These are phyloP conservation scores for Triticum urartu DNA, from an alignment of 176 grass and related monocot species.

Conservation along the genomic window DNA sequence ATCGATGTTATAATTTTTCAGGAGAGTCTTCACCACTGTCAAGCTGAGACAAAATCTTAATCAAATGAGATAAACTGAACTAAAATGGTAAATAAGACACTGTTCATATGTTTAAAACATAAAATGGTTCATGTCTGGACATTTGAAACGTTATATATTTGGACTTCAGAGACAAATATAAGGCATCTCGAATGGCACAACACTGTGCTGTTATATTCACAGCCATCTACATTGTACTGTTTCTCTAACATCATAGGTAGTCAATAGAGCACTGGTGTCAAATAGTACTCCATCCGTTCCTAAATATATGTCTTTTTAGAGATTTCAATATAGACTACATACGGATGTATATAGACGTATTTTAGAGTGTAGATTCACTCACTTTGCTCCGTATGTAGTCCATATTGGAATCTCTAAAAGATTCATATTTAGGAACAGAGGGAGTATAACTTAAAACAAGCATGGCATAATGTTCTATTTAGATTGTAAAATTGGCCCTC, in stretches of 20 bases:
- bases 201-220: neutral
- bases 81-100: neutral
- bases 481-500: neutral
- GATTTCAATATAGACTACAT: too few relatives aligned
- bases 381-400: too few relatives aligned
- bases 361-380: too few relatives aligned
- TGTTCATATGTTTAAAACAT: neutral
- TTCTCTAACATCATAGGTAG: neutral
- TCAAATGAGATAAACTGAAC: neutral
- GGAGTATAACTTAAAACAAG: neutral
- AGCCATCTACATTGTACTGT: neutral
- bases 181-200: neutral
- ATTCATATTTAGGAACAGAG: too few relatives aligned
- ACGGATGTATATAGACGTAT: too few relatives aligned
- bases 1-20: constrained; percentile 82
- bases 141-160: neutral
- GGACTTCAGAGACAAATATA: neutral
- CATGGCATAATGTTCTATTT: neutral
- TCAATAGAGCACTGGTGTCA: neutral
- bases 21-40: constrained; percentile 83
- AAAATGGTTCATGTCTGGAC: neutral
- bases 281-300: neutral
- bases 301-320: too few relatives aligned
- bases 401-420: too few relatives aligned
- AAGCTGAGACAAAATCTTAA: constrained; percentile 50